Evolutionary conservation across 208 protist genomes (phyloP), one percentile per base, ranked within the genome.

Genomic region (Trypanosoma lewisi): DNA sequence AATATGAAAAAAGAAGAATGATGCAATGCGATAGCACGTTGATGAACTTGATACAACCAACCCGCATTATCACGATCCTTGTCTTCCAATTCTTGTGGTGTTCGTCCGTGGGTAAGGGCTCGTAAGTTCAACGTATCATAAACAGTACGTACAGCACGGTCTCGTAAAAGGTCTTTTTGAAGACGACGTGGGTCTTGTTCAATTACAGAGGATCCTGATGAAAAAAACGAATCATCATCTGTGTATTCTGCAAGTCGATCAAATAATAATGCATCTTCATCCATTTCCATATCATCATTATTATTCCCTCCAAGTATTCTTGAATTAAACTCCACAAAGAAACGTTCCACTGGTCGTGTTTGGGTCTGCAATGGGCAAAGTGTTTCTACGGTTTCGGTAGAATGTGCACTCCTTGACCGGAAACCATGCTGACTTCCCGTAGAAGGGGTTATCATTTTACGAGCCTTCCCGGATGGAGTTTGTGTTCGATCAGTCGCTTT

Each of bases 201-300:
- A 21, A 92, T 71, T 37, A 89, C 76, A 3, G 41, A 81, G 23
- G 75, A 71, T 49, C 85, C 65, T 21, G 83, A 91, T 27, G 84
- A 90, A 67, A 92, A 93, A 65, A 92, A 92, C 39, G 85, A 92
- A 61, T 96, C 89, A 73, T 96, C 89, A 71, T 96, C 79, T n/a
- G 89, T 96, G 77, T 91, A 96, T 71, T 93, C 80, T 54, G 85
- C 86, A 51, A 95, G 89, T 52, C 88, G 81, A 75, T 87, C 82
- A 25, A 95, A 80, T 45, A 93, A 62, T 55, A 91, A 57, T 55
- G 89, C 86, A 31, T 88, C 83, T 54, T 93, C 87, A 11, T 77
- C 75, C 17, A 67, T 27, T 17, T 28, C 14, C 4, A 61, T 28
- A 33, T 63, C 70, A 39, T 47, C 59, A 47, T 23, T 47, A 50